phyloP scores from a whole-genome alignment of 2,329 filamentous ascomycete genomes.

The Dothiorella sarmentorum region DNA sequence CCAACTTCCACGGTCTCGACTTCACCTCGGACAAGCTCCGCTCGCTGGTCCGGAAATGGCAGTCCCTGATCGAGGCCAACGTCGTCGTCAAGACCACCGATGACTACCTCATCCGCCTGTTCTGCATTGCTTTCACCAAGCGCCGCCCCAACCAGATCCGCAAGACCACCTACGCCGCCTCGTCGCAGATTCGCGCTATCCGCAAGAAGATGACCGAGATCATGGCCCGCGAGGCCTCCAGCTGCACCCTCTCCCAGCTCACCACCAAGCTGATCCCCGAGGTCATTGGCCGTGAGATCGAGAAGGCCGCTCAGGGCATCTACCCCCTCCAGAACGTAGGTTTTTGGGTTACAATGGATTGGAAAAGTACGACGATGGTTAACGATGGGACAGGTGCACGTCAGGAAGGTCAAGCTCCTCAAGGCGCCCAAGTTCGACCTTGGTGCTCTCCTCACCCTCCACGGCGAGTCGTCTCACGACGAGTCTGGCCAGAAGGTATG shows the following conservation, averaged over 20 bases:
- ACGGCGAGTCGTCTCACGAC: slow-evolving; percentile 94
- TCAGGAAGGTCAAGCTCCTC: slow-evolving; percentile 99
- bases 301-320: slow-evolving; percentile 99
- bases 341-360: slow-evolving; percentile 21
- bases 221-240: slow-evolving; percentile 91
- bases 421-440: slow-evolving; percentile 99
- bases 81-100: slow-evolving; percentile 99
- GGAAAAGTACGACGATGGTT: slow-evolving; percentile 21
- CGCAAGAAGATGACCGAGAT: slow-evolving; percentile 99
- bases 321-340: slow-evolving; percentile 97
- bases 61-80: slow-evolving; percentile 98
- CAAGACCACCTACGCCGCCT: slow-evolving; percentile 98
- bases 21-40: slow-evolving; percentile 99
- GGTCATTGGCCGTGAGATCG: slow-evolving; percentile 98
- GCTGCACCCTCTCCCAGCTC: slow-evolving; percentile 92
- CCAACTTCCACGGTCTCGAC: slow-evolving; percentile 99
- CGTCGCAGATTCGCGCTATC: slow-evolving; percentile 96
- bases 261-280: slow-evolving; percentile 99
- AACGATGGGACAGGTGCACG: slow-evolving; percentile 71
- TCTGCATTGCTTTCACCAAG: slow-evolving; percentile 99
- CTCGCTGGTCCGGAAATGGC: slow-evolving; percentile 99
- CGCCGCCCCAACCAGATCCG: slow-evolving; percentile 99
- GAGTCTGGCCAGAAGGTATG: slow-evolving; percentile 93
- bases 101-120: slow-evolving; percentile 98
- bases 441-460: slow-evolving; percentile 89